Conservation (phyloP, 257 asterid species). For the Solanum dulcamara region DNA sequence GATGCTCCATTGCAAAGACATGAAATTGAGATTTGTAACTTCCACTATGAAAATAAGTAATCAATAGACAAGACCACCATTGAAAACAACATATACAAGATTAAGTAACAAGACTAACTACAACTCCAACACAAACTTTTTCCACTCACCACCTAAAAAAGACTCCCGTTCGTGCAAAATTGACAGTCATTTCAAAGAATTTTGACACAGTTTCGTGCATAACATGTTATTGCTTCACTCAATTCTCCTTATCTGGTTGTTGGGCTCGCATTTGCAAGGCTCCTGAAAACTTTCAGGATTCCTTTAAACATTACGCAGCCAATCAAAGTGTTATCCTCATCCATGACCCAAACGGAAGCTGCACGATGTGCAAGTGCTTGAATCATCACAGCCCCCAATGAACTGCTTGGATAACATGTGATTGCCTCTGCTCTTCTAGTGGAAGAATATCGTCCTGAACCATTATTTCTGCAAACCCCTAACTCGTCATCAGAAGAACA, state of each 20-base stretch:
- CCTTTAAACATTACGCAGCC: slow-evolving; percentile 57
- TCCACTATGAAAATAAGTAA: not conserved
- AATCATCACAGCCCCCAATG: slow-evolving; percentile 68
- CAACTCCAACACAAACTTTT: not conserved
- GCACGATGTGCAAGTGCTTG: slow-evolving; percentile 71
- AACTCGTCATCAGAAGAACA: slow-evolving; percentile 61
- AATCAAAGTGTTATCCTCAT: slow-evolving; percentile 42
- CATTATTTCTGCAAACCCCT: slow-evolving; percentile 3
- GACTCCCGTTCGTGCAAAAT: not conserved
- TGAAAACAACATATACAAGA: not conserved
- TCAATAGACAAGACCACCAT: not conserved
- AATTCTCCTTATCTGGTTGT: slow-evolving; percentile 5
- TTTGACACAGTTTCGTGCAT: not conserved
- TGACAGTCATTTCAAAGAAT: not conserved
- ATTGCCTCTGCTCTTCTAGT: slow-evolving; percentile 59
- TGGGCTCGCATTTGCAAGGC: not conserved
- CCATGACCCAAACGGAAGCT: slow-evolving; percentile 68
- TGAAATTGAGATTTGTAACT: not conserved
- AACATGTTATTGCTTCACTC: not conserved
- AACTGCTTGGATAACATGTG: slow-evolving; percentile 48
- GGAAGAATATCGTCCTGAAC: slow-evolving; percentile 20
- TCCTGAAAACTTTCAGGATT: slow-evolving; percentile 44
- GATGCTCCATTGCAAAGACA: too few relatives aligned
- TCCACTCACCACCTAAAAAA: not conserved
- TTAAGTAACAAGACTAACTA: not conserved